These are phyloP conservation scores for Basidioascus undulatus DNA, from an alignment of 768 basidiomycete species.

Conservation along the genomic window DNA sequence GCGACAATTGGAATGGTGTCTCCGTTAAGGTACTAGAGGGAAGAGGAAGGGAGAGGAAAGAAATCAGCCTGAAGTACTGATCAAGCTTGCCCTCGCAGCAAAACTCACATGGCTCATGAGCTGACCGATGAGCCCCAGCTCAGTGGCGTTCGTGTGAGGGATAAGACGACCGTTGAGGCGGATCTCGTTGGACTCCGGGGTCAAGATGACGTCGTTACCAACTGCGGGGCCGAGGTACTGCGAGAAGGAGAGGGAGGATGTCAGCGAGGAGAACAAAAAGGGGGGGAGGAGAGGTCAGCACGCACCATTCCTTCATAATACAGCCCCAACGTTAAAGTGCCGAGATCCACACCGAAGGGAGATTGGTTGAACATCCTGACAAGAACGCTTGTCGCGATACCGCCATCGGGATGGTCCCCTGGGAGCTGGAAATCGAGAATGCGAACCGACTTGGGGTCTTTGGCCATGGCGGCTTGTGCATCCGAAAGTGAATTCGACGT, in stretches of 20 bases:
- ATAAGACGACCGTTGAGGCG: conserved; percentile 33
- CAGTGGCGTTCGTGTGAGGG: conserved; percentile 24
- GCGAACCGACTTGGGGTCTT: too few relatives aligned
- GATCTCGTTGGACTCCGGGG: conserved; percentile 24
- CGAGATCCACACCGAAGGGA: conserved; percentile 44
- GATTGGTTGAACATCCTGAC: conserved; percentile 35
- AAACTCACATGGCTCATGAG: conserved; percentile 51
- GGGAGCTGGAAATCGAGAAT: conserved; percentile 30
- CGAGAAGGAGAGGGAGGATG: too few relatives aligned
- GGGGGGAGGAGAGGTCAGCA: too few relatives aligned
- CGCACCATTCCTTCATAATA: conserved; percentile 29
- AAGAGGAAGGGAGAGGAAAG: too few relatives aligned
- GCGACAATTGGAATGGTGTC: conserved; percentile 34
- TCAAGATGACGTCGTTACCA: neutral
- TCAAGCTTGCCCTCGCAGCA: too few relatives aligned
- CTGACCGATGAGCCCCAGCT: conserved; percentile 29
- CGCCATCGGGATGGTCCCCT: conserved; percentile 38
- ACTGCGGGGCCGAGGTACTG: conserved; percentile 4
- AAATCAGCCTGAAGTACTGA: too few relatives aligned
- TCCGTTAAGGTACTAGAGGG: conserved; percentile 46
- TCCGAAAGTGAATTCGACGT: too few relatives aligned
- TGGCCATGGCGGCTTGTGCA: too few relatives aligned
- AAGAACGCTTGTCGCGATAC: conserved; percentile 47
- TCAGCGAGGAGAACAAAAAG: too few relatives aligned
- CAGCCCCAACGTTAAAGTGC: conserved; percentile 39